A percentile compares a stretch with the other conserved stretches of the same genome.
phyloP scores from a whole-genome alignment of 345 rosid species.

The Geranium brycei region DNA sequence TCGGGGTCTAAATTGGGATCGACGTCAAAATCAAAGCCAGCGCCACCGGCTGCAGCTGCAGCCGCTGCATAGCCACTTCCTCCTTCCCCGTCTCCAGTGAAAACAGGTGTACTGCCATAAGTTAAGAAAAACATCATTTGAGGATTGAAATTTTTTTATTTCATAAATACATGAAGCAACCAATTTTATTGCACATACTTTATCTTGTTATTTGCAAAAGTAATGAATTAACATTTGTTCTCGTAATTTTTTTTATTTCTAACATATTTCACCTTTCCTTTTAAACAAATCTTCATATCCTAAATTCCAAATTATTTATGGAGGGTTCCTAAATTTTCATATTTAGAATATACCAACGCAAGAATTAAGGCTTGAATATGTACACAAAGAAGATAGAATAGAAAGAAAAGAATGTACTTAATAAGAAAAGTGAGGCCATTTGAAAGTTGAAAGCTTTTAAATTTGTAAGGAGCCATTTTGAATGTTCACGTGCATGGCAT shows the following conservation, averaged over 20 bases:
- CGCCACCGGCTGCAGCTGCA: constrained; percentile 47
- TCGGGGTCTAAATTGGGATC: constrained; percentile 79
- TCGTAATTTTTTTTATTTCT: too few relatives aligned
- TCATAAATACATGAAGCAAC: neutral
- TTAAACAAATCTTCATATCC: neutral
- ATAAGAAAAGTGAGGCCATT: constrained; percentile 12
- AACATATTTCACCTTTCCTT: too few relatives aligned
- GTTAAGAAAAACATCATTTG: neutral
- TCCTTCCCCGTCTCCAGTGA: constrained; percentile 50
- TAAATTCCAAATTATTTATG: neutral
- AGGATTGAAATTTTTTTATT: too few relatives aligned
- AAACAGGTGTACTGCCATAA: constrained; percentile 36
- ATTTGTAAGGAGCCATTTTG: too few relatives aligned
- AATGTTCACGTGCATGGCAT: too few relatives aligned
- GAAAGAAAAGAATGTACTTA: constrained; percentile 12
- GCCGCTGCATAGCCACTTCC: constrained; percentile 45
- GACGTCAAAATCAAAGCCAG: constrained; percentile 61
- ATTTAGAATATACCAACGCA: too few relatives aligned
- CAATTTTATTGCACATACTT: too few relatives aligned
- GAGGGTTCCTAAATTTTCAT: neutral
- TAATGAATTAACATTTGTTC: too few relatives aligned
- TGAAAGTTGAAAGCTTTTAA: too few relatives aligned
- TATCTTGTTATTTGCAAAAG: neutral
- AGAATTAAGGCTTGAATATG: neutral
- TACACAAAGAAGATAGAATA: neutral